These are phyloP conservation scores for Blastobotrys parvus DNA, from an alignment of 805 yeast genomes.

Conservation along the genomic window DNA sequence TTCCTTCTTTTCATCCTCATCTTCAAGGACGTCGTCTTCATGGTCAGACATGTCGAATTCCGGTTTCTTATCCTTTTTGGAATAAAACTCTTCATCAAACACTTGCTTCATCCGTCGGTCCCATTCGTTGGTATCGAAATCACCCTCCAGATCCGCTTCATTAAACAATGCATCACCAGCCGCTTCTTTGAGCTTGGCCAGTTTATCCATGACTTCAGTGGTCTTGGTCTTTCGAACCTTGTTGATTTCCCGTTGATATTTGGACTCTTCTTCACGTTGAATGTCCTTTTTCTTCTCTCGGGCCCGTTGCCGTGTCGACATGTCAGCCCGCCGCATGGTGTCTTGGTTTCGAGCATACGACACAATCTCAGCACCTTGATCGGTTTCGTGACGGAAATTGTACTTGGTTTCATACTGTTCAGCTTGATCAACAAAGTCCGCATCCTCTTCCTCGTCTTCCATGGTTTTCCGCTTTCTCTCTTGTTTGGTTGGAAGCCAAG, in stretches of 20 bases:
- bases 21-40: constrained; percentile 17
- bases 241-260: constrained; percentile 52
- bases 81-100: constrained; percentile 77
- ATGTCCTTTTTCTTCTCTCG: constrained; percentile 62
- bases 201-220: constrained; percentile 66
- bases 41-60: constrained; percentile 25
- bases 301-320: constrained; percentile 68
- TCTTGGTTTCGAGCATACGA: constrained; percentile 92
- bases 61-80: constrained; percentile 39
- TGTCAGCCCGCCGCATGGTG: constrained; percentile 74
- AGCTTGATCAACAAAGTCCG: constrained; percentile 84
- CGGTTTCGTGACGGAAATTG: constrained; percentile 92
- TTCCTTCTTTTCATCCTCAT: constrained; percentile 19
- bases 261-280: constrained; percentile 42
- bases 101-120: constrained; percentile 76
- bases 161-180: constrained; percentile 70
- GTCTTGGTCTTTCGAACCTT: constrained; percentile 70
- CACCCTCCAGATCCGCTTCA: constrained; percentile 70
- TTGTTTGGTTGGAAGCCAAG: constrained; percentile 78
- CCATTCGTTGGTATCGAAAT: constrained; percentile 88
- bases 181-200: constrained; percentile 54
- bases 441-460: constrained; percentile 55
- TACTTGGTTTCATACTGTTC: constrained; percentile 88
- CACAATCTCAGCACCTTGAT: constrained; percentile 80
- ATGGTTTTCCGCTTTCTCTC: constrained; percentile 40